Evolutionary conservation across 2,329 filamentous ascomycete genomes (phyloP).

Genomic region (Hypoxylon rubiginosum): DNA sequence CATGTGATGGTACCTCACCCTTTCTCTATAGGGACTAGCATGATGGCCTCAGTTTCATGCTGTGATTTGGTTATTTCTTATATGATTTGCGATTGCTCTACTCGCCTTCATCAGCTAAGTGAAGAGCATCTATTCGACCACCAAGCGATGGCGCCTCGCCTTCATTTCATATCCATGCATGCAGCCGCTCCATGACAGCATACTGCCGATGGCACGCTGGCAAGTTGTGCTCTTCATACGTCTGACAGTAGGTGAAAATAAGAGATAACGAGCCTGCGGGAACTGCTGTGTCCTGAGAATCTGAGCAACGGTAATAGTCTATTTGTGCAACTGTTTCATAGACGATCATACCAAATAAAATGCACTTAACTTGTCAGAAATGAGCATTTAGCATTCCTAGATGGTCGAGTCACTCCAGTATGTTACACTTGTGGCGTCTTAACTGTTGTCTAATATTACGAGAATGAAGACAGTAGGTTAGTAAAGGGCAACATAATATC

Average conservation of each 20-base stretch:
- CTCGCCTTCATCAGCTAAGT: neutral
- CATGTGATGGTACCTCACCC: neutral
- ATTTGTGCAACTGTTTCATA: conserved; percentile 40
- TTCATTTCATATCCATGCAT: conserved; percentile 19
- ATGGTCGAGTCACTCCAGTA: conserved; percentile 4
- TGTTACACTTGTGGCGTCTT: conserved; percentile 8
- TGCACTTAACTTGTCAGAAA: neutral
- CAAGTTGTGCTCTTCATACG: neutral
- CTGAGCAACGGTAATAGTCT: conserved; percentile 28
- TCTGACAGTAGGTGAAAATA: conserved; percentile 4
- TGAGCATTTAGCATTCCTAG: neutral
- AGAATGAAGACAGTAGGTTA: conserved; percentile 1
- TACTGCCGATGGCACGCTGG: neutral
- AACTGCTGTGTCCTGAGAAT: conserved; percentile 15
- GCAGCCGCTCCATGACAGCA: conserved; percentile 20
- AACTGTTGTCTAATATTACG: conserved; percentile 6
- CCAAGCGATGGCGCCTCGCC: neutral
- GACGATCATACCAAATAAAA: conserved; percentile 15
- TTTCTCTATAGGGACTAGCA: neutral
- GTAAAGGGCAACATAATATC: neutral
- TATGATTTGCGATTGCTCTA: neutral
- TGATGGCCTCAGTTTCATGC: neutral
- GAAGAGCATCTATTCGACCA: neutral
- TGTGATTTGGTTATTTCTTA: neutral
- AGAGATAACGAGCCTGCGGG: neutral